A percentile compares a stretch with the other conserved stretches of the same genome.
Conservation (phyloP, 192 early-diverging fungal species). For the Ambispora gerdemannii region DNA sequence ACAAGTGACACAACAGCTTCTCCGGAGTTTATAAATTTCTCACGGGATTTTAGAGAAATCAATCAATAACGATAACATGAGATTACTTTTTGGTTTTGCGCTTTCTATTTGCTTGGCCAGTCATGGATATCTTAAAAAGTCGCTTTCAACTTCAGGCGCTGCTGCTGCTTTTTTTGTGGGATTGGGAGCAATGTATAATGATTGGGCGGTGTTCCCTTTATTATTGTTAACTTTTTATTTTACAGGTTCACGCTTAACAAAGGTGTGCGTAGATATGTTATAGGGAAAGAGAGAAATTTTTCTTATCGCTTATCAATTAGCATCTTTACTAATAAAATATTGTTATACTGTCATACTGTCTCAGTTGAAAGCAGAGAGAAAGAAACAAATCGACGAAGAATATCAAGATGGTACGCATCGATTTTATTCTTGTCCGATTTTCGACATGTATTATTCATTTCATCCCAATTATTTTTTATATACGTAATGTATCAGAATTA, state of each 20-base stretch:
- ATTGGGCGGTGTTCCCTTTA: constrained; percentile 58
- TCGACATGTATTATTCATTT: neutral
- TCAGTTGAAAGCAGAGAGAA: constrained; percentile 44
- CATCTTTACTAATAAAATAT: no score
- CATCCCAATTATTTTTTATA: constrained; percentile 23
- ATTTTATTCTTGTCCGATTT: neutral
- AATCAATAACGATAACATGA: neutral
- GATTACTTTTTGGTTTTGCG: neutral
- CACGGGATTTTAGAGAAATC: neutral
- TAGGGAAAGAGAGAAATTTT: neutral
- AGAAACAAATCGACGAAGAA: constrained; percentile 39
- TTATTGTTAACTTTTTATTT: constrained; percentile 75
- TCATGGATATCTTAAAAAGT: constrained; percentile 65
- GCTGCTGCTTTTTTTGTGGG: constrained; percentile 71
- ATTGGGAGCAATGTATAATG: constrained; percentile 68
- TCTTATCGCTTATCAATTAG: no score
- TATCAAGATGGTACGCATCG: constrained; percentile 31
- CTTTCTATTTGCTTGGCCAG: neutral
- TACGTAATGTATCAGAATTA: no score
- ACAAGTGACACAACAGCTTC: no score
- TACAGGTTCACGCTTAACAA: constrained; percentile 56
- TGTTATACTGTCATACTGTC: no score
- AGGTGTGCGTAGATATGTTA: constrained; percentile 40
- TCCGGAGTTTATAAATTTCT: neutral
- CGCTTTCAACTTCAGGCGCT: constrained; percentile 67